Evolutionary conservation across 345 rosid species (phyloP), one percentile per base, ranked within the genome.

Genomic region (Populus davidiana): DNA sequence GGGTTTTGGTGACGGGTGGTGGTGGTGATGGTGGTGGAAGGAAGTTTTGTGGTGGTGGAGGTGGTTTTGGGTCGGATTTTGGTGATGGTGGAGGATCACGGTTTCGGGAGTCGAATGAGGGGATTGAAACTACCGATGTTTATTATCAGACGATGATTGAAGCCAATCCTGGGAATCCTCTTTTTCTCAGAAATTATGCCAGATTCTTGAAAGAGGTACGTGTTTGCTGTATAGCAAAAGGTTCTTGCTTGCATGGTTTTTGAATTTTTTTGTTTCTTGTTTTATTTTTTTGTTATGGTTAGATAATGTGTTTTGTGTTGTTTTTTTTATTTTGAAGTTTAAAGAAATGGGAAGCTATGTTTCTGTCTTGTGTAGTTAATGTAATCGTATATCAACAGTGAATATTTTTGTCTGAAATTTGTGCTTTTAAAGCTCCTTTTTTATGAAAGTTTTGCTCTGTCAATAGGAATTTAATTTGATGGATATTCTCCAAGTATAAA

Each of bases 171-270:
- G 90, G 88, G 75, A 93, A 93, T 41, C 70, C 91, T 8, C 89
- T 96, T 70, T 81, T 96, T 73, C 94, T 96, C 18, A 81, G 93
- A 76, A 93, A 93, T 77, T 96, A 96, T 72, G 98, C 98, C 1
- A 91, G 77, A 77, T 96, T 88, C 84, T 85, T 95, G 90, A 95
- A 93, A 81, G 98, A 95, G 95, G 98, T 90, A 77, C 2, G 8
- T 2, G 20, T 43, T 35, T n/a, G 65, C 7, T 33, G 0, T 49
- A 31, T 33, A 49, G n/a, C 47, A 14, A 8, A 14, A 14, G 70
- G 47, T 6, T 67, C 56, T 47, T 33, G 27, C 70, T 49, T 13
- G 49, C 17, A 11, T 13, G 66, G 36, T 5, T 44, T 18, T 27
- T 35, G 10, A 1, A 25, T 16, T 25, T 29, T 23, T 20, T 7